Evolutionary conservation across 345 rosid species (phyloP), one percentile per base, ranked within the genome.

Genomic region (Reutealis trisperma): DNA sequence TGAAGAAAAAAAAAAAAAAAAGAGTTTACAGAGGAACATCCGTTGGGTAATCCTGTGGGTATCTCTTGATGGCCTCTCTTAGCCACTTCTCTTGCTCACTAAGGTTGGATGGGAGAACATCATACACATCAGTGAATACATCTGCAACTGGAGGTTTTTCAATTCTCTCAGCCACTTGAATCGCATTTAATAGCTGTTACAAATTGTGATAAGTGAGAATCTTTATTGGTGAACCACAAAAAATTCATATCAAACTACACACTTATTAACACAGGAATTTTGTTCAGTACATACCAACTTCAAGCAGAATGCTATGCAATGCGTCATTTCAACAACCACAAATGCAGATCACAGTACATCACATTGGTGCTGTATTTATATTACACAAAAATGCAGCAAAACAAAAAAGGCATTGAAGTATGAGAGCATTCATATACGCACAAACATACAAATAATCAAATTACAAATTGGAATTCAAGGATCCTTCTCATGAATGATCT

Each of bases 51-150:
- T 95, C 96, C 64, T 86, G 82, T 13, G 97, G 91, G 77, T 89
- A 85, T 70, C 78, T 86, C 75, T 64, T 80, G 55, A 92, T 72
- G 37, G 86, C 78, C 71, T 92, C 84, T 83, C 89, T 86, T 42
- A 93, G 90, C 72, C 70, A 42, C 65, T 75, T 82, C 84, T 92
- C 90, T 74, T 95, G 99, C 75, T 93, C 94, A 1, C 12, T 52
- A 2, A 95, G 96, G 80, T 93, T 93, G n/a, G 89, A 67, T 2
- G 99, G 90, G 62, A 84, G 80, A 75, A 77, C 76, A 66, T 95
- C 88, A 25, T 93, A 95, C 2, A 95, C 98, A 77, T 95, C 98
- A 5, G 90, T 80, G 84, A 95, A 95, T 67, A 89, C 59, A 15
- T 93, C 80, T 24, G 77, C 71, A 71, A 95, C 70, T 4, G 90